Evolutionary conservation across 2,329 filamentous ascomycete species (phyloP), one percentile per base, ranked within the genome.

Genomic region (Tolypocladium tropicale): DNA sequence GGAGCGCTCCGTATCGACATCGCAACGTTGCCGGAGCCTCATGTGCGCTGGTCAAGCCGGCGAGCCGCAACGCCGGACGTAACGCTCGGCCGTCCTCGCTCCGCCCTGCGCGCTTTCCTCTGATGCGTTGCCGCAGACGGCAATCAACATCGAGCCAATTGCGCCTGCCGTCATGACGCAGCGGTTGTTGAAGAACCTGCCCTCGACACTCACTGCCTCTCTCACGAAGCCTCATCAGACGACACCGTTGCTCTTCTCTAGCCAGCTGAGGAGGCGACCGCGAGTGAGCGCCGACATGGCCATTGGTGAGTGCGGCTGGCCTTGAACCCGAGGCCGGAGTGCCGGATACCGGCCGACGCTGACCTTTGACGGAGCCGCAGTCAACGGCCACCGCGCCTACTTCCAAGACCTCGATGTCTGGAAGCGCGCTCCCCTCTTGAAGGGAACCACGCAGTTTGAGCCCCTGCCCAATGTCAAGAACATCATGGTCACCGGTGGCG

Each of bases 401-500:
- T 78, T 79, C 53, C 76, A 79, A 62, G 82, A 86, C 63, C 77
- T 78, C 60, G 83, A 84, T 39, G 71, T 89, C 58, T 91, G 87
- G 86, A 84, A 83, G 64, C 78, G 85, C 52, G 87, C 88, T 2
- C 88, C 88, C 21, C 68, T 90, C 32, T 75, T 91, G 55, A 84
- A 70, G 12, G 88, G 88, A 37, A 84, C 78, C 61, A 89, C 86
- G 58, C 83, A 81, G 61, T 92, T 88, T 62, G 81, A 85, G 65
- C 83, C 87, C 48, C 75, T 85, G 6, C 74, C 78, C 28, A 83
- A 87, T 70, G 83, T 89, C 55, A 86, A 82, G 70, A 92, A 90
- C 66, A 91, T 93, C 64, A 85, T 93, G 79, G 81, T 94, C 60
- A 93, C 89, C 23, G 89, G 89, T 53, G 89, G 89, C 55, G 89